A percentile compares a stretch with the other conserved stretches of the same genome.
Evolutionary conservation across 139 green algal genomes (phyloP).

Genomic region (Picochlorum sp.): DNA sequence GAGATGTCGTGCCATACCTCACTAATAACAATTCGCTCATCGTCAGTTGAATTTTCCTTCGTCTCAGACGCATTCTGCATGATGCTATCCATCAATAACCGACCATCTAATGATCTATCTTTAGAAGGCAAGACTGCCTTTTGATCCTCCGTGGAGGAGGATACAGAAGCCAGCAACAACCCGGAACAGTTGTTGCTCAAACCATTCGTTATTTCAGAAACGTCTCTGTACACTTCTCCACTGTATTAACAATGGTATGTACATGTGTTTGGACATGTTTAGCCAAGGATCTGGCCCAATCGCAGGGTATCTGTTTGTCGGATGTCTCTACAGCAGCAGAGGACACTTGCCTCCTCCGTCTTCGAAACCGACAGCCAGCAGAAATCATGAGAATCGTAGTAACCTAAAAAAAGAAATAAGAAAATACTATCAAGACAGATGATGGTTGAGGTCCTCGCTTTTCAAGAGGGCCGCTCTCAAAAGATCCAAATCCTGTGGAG

Average conservation of each 20-base stretch:
- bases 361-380: too few species aligned
- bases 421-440: not conserved
- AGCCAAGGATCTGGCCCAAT: too few species aligned
- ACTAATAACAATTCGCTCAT: constrained; percentile 60
- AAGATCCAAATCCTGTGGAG: not conserved
- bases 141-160: not conserved
- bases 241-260: too few species aligned
- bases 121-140: not conserved
- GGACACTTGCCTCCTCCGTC: too few species aligned
- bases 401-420: not conserved
- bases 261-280: too few species aligned
- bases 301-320: too few species aligned
- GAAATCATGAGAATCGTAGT: too few species aligned
- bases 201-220: too few species aligned
- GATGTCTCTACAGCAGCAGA: too few species aligned
- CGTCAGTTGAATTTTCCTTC: not conserved
- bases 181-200: not conserved
- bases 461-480: not conserved
- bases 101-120: not conserved
- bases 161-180: not conserved
- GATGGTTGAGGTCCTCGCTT: not conserved
- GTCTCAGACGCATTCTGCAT: not conserved
- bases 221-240: too few species aligned
- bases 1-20: constrained; percentile 20
- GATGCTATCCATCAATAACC: not conserved